Base-by-base conservation (phyloP, 805 yeast genomes). In the Grigorovia yakushimaensis region DNA sequence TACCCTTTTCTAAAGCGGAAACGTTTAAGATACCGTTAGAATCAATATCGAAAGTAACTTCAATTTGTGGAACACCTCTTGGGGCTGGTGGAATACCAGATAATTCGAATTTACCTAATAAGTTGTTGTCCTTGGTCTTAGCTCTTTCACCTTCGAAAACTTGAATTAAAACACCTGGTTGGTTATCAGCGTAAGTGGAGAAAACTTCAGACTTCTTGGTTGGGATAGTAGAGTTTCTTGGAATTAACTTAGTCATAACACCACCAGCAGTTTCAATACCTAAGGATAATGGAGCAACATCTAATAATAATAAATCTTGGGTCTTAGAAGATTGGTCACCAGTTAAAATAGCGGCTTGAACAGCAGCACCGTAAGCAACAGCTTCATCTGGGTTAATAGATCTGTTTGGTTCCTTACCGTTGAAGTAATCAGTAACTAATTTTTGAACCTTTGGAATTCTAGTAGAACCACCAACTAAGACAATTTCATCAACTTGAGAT, bases 261-360 rank as follows among this genome's bases (percentile, higher is more conserved):
- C 98, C 98, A 82, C 98, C 98, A 70, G 97, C 96, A 65, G 97
- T 91, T 79, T 91, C 98, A 73, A 91, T 91, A 84, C 98, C 98
- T 64, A 91, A 73, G 52, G 98, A 89, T 69, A 91, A 81, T 72
- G 98, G 98, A 69, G 97, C 95, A 72, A 91, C 98, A 81, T 91
- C 98, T 71, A 93, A 84, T 69, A 91, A 81, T 69, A 93, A 79
- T 71, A 89, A 77, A 71, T 89, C 98, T 77, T 91, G 96, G 57
- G 97, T 91, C 87, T 89, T 89, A 55, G 96, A 85, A 44, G 97
- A 88, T 60, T 93, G 80, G 74, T 89, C 97, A 78, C 98, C 98
- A 56, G 97, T 81, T 69, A 89, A 81, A 67, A 89, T 88, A 61
- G 96, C 97, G 61, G 96, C 97, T 78, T 88, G 97, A 61, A 88